A percentile compares a stretch with the other conserved stretches of the same genome.
phyloP scores from a whole-genome alignment of 495 filamentous ascomycete genomes.

The Rostrohypoxylon terebratum region DNA sequence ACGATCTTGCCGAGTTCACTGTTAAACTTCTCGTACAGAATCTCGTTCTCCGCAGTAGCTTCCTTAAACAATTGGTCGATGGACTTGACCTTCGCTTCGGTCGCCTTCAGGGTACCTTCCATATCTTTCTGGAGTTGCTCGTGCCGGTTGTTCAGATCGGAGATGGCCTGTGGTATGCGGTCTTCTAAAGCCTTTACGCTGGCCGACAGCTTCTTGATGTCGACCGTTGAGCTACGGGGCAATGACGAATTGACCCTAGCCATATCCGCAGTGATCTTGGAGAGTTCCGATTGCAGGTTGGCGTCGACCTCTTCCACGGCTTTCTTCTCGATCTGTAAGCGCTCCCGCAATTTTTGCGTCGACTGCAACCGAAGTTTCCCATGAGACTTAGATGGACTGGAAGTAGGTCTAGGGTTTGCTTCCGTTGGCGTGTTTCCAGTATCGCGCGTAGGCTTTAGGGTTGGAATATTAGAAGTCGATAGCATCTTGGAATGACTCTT shows the following conservation, averaged over 20 bases:
- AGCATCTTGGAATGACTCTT: constrained; percentile 55
- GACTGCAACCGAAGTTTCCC: constrained; percentile 87
- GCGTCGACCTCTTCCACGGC: constrained; percentile 75
- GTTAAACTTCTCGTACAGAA: constrained; percentile 93
- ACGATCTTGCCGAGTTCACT: constrained; percentile 86
- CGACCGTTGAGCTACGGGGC: constrained; percentile 53
- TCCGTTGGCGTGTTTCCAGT: constrained; percentile 39
- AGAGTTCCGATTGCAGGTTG: constrained; percentile 78
- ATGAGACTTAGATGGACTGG: constrained; percentile 56
- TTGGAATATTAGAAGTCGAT: constrained; percentile 62
- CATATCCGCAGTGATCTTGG: constrained; percentile 86
- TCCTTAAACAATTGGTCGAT: constrained; percentile 92
- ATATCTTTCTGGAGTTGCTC: constrained; percentile 73
- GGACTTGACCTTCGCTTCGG: constrained; percentile 81
- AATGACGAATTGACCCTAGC: constrained; percentile 66
- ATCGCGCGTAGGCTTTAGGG: constrained; percentile 53
- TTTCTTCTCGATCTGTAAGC: constrained; percentile 82
- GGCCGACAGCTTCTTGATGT: constrained; percentile 62
- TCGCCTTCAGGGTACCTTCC: constrained; percentile 73
- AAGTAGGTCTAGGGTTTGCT: constrained; percentile 48
- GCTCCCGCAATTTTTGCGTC: constrained; percentile 91
- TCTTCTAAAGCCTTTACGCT: constrained; percentile 74
- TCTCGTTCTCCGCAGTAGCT: constrained; percentile 90
- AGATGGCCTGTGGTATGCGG: constrained; percentile 69
- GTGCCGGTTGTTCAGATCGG: constrained; percentile 70